Base-by-base conservation (phyloP, 768 basidiomycete genomes). In the Galerina sulciceps region DNA sequence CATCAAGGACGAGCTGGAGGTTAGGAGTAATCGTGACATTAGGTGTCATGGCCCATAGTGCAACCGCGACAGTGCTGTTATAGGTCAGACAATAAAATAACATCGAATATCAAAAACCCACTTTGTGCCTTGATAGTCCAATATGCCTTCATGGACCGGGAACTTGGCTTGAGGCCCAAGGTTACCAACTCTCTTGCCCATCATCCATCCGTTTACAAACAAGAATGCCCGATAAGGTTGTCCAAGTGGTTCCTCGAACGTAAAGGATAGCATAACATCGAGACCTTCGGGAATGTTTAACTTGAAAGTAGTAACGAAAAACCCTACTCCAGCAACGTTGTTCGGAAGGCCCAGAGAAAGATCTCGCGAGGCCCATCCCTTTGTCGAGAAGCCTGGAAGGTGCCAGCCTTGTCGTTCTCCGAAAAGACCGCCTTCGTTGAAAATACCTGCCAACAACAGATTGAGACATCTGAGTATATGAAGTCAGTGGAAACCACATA, bases 181-280 rank as follows among this genome's bases (percentile, higher is more conserved):
- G 65, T 90, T 88, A 13, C 75, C 85, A n/a, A 89, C 80, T 17
- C 86, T 71, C 73, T 93, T 93, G 9, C 92, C 93, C 84, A 91
- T 91, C 84, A 89, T 88, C 93, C 93, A 94, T 11, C 92, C 93
- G 64, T 94, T 93, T 17, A 94, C 88, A 58, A 90, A 93, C 41
- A 94, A 63, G 43, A 85, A 77, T 3, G 87, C 86, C 14, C 91
- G 82, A 65, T 92, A 93, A 20, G 89, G 81, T 65, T 89, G 86
- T 4, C 79, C 79, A 6, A 77, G 66, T 1, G 79, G 71, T 46
- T 86, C 80, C 47, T 86, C 81, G 67, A 93, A 93, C 0, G 79
- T 84, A 67, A 93, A 91, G 13, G 88, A 89, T 64, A 93, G 73
- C 61, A 84, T 83, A 4, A 85, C 81, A 65, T 94, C 93, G n/a